These are phyloP conservation scores for Aspergillus eucalypticola DNA, from an alignment of 2,329 filamentous ascomycete species.

Conservation along the genomic window DNA sequence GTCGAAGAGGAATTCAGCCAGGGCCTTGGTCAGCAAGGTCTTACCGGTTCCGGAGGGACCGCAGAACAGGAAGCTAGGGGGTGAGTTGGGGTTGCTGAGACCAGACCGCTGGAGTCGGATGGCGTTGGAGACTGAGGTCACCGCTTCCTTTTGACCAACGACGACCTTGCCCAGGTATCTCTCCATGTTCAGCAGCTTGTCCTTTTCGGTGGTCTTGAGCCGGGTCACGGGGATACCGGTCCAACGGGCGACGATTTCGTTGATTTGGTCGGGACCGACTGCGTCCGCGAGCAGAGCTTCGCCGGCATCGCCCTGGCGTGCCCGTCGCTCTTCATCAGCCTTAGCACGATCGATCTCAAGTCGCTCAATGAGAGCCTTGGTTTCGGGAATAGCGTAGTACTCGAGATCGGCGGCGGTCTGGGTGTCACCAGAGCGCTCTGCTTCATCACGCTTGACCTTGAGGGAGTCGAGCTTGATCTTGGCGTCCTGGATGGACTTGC, in stretches of 20 bases:
- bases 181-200: slow-evolving; percentile 98
- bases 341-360: slow-evolving; percentile 79
- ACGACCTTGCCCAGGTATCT: slow-evolving; percentile 79
- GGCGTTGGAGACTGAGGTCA: slow-evolving; percentile 88
- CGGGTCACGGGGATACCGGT: slow-evolving; percentile 97
- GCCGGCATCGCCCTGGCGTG: slow-evolving; percentile 60
- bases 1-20: slow-evolving; percentile 97
- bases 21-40: slow-evolving; percentile 91
- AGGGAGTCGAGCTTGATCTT: slow-evolving; percentile 93
- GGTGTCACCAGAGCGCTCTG: slow-evolving; percentile 82
- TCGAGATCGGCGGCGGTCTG: slow-evolving; percentile 88
- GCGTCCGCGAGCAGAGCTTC: slow-evolving; percentile 82
- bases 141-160: slow-evolving; percentile 91
- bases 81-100: slow-evolving; percentile 92
- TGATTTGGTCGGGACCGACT: slow-evolving; percentile 96
- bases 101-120: slow-evolving; percentile 94
- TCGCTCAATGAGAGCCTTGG: slow-evolving; percentile 74
- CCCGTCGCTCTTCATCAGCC: slow-evolving; percentile 68
- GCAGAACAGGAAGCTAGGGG: slow-evolving; percentile 97
- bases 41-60: slow-evolving; percentile 98
- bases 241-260: slow-evolving; percentile 95
- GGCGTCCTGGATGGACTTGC: slow-evolving; percentile 87
- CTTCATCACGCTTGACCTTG: slow-evolving; percentile 88
- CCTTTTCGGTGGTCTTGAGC: slow-evolving; percentile 92
- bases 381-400: slow-evolving; percentile 96